Percentiles rank a stretch among this genome's conserved stretches.
phyloP scores from a whole-genome alignment of 176 grass and related monocot species.

The Aegilops tauschii region DNA sequence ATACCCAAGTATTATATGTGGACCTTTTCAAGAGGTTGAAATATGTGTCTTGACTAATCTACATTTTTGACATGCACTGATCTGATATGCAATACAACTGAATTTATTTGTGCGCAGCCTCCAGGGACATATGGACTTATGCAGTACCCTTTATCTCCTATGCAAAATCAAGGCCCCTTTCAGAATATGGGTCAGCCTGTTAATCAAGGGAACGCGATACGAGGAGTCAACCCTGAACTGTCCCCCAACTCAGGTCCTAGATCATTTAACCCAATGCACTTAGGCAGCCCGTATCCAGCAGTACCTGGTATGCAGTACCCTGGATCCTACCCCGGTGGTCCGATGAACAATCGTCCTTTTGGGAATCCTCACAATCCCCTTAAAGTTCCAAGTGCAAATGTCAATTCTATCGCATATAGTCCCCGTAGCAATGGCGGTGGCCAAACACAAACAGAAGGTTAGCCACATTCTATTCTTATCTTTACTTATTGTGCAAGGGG shows the following conservation, averaged over 20 bases:
- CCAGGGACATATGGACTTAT: constrained; percentile 86
- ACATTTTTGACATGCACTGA: neutral
- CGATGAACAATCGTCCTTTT: constrained; percentile 45
- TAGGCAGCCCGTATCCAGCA: constrained; percentile 57
- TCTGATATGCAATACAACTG: neutral
- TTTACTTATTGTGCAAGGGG: neutral
- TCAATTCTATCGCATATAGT: constrained; percentile 41
- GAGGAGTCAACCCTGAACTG: constrained; percentile 66
- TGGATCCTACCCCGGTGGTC: constrained; percentile 56
- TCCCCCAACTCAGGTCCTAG: constrained; percentile 61
- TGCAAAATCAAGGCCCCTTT: constrained; percentile 90
- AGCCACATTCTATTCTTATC: neutral
- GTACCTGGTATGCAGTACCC: constrained; percentile 66
- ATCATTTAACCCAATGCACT: constrained; percentile 71
- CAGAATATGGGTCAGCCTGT: constrained; percentile 66
- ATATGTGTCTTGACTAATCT: neutral
- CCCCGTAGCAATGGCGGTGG: constrained; percentile 41
- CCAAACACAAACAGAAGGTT: constrained; percentile 72
- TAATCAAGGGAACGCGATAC: constrained; percentile 66
- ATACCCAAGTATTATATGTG: neutral
- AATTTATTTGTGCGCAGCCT: constrained; percentile 54
- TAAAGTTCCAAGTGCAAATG: constrained; percentile 47
- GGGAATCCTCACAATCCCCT: constrained; percentile 47
- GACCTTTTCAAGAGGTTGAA: neutral
- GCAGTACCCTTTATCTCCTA: constrained; percentile 81